phyloP scores from a whole-genome alignment of 2,329 filamentous ascomycete genomes.

The Trichophyton mentagrophytes region DNA sequence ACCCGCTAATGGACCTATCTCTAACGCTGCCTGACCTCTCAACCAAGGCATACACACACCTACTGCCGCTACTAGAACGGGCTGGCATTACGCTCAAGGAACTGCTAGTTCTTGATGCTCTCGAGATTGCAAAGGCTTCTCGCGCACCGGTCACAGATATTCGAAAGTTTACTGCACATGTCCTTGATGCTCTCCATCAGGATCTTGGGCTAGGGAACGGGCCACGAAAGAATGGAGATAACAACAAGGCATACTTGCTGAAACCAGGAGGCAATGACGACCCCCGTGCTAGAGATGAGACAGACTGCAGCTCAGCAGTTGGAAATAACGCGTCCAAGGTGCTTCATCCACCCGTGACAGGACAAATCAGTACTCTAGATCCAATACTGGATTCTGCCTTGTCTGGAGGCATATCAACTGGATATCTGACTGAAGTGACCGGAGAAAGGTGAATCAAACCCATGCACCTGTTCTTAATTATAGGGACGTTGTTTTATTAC shows the following conservation, averaged over 20 bases:
- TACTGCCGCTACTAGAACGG: conserved; percentile 68
- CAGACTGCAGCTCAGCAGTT: not conserved
- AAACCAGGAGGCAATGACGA: not conserved
- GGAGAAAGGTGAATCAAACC: conserved; percentile 59
- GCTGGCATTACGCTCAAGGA: conserved; percentile 67
- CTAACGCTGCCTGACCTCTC: conserved; percentile 71
- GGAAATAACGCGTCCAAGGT: not conserved
- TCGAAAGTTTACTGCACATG: conserved; percentile 55
- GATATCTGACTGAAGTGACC: conserved; percentile 75
- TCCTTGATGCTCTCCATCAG: conserved; percentile 54
- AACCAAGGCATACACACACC: conserved; percentile 54
- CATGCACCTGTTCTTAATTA: not conserved
- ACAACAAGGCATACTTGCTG: conserved; percentile 3
- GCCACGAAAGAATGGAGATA: conserved; percentile 10
- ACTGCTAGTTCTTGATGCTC: conserved; percentile 67
- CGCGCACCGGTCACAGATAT: conserved; percentile 70
- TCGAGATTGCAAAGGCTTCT: conserved; percentile 75
- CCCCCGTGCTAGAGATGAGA: not conserved
- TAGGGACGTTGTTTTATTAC: not conserved
- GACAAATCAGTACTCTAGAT: conserved; percentile 69
- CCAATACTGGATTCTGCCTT: conserved; percentile 56
- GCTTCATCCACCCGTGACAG: conserved; percentile 20
- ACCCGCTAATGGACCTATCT: conserved; percentile 52
- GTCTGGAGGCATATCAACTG: conserved; percentile 65
- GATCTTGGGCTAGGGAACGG: conserved; percentile 39